Evolutionary conservation across 495 filamentous ascomycete genomes (phyloP).

Genomic region (Xylaria castorea): DNA sequence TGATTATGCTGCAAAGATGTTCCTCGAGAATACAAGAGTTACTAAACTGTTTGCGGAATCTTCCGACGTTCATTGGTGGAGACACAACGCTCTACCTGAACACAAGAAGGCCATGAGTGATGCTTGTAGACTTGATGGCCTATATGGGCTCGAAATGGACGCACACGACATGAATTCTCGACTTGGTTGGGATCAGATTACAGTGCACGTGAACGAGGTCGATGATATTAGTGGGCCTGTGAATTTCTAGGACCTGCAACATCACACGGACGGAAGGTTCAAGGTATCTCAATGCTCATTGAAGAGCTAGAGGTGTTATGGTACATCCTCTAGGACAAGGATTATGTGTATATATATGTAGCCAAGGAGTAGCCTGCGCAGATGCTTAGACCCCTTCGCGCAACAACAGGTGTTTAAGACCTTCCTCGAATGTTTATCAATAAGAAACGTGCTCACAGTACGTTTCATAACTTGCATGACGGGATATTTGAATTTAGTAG

Average conservation of each 20-base stretch:
- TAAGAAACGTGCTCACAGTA: background rate
- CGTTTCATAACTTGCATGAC: background rate
- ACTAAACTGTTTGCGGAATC: background rate
- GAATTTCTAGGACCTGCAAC: slow-evolving; percentile 13
- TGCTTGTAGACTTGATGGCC: background rate
- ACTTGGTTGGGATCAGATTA: slow-evolving; percentile 16
- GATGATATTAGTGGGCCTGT: slow-evolving; percentile 23
- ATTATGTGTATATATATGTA: no score
- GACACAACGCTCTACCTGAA: background rate
- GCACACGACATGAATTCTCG: slow-evolving; percentile 6
- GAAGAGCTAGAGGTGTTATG: no score
- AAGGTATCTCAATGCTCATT: no score
- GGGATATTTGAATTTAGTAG: background rate
- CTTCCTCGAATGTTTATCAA: background rate
- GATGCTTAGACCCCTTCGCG: background rate
- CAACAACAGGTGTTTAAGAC: background rate
- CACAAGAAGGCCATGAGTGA: background rate
- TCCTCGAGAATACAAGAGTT: slow-evolving; percentile 12
- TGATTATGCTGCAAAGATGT: slow-evolving; percentile 16
- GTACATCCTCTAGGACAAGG: no score
- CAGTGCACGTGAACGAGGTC: slow-evolving; percentile 14
- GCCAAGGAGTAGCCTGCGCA: no score
- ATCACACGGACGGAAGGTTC: background rate
- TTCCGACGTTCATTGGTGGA: slow-evolving; percentile 20
- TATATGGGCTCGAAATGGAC: slow-evolving; percentile 11